Evolutionary conservation across 2,329 filamentous ascomycete species (phyloP).

Genomic region (Fusarium odoratissimum): DNA sequence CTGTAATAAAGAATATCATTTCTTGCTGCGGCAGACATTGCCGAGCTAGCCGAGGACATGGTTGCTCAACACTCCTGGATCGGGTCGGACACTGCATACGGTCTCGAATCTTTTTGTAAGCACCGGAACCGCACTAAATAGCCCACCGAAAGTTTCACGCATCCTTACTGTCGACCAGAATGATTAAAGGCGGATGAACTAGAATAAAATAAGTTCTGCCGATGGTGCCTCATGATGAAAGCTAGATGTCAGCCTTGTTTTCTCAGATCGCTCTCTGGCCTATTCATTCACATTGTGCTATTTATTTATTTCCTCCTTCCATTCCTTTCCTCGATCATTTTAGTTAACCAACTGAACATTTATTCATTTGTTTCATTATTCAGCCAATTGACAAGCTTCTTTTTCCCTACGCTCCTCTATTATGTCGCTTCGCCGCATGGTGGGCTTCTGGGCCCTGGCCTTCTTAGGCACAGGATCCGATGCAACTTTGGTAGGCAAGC

Average conservation of each 20-base stretch:
- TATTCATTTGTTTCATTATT: accelerated
- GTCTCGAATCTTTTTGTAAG: too few relatives aligned
- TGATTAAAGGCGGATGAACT: not conserved
- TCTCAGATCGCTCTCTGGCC: not conserved
- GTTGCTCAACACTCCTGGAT: too few relatives aligned
- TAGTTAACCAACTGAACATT: accelerated
- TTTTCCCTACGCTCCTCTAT: not conserved
- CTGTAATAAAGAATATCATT: too few relatives aligned
- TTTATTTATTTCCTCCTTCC: too few relatives aligned
- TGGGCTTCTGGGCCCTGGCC: not conserved
- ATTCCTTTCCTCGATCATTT: too few relatives aligned
- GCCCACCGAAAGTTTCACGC: not conserved
- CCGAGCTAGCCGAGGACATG: too few relatives aligned
- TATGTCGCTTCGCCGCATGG: not conserved
- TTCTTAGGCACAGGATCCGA: not conserved
- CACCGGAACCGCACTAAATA: not conserved
- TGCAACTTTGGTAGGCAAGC: not conserved
- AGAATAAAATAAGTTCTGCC: not conserved
- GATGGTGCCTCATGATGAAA: not conserved
- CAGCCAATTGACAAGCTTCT: too few relatives aligned
- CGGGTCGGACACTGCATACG: too few relatives aligned
- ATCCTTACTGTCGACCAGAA: not conserved
- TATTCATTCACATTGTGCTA: not conserved
- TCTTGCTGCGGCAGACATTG: too few relatives aligned
- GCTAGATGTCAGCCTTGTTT: too few relatives aligned